Evolutionary conservation across 805 yeast species (phyloP).

Genomic region (Candida hungchunana): DNA sequence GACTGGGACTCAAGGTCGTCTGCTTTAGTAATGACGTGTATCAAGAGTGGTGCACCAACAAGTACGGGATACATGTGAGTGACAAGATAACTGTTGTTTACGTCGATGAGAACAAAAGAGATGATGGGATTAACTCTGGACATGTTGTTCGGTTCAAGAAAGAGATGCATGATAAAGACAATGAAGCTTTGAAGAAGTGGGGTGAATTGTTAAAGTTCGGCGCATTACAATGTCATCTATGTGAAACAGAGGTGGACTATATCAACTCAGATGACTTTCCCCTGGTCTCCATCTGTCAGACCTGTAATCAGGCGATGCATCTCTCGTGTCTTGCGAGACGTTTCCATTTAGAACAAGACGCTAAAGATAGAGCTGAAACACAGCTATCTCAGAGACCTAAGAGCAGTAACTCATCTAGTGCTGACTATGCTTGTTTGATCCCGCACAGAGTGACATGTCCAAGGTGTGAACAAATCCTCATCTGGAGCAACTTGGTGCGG

Average conservation of each 20-base stretch:
- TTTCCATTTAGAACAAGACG: slow-evolving; percentile 8
- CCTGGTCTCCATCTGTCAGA: slow-evolving; percentile 32
- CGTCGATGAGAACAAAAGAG: slow-evolving; percentile 5
- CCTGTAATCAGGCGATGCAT: slow-evolving; percentile 35
- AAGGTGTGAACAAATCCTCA: slow-evolving; percentile 3
- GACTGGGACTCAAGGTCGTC: slow-evolving; percentile 42
- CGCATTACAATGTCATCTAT: slow-evolving; percentile 29
- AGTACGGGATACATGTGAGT: slow-evolving; percentile 12
- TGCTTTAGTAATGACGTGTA: slow-evolving; percentile 36
- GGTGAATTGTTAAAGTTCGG: slow-evolving; percentile 24
- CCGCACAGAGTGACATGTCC: slow-evolving; percentile 11
- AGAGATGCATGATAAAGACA: slow-evolving; percentile 13
- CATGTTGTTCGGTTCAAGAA: slow-evolving; percentile 28
- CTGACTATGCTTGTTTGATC: slow-evolving; percentile 1
- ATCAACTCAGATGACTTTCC: slow-evolving; percentile 31
- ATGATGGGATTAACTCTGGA: slow-evolving; percentile 21
- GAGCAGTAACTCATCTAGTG: not conserved
- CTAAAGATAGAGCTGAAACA: not conserved
- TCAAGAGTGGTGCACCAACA: slow-evolving; percentile 21
- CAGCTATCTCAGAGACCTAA: not conserved
- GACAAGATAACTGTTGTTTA: slow-evolving; percentile 9
- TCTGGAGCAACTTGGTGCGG: slow-evolving; percentile 11
- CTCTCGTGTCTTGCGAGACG: slow-evolving; percentile 35
- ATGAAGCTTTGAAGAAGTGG: slow-evolving; percentile 11
- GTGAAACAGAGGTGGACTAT: slow-evolving; percentile 32